phyloP scores from a whole-genome alignment of 192 early-diverging fungal genomes.

The Jimgerdemannia lactiflua region DNA sequence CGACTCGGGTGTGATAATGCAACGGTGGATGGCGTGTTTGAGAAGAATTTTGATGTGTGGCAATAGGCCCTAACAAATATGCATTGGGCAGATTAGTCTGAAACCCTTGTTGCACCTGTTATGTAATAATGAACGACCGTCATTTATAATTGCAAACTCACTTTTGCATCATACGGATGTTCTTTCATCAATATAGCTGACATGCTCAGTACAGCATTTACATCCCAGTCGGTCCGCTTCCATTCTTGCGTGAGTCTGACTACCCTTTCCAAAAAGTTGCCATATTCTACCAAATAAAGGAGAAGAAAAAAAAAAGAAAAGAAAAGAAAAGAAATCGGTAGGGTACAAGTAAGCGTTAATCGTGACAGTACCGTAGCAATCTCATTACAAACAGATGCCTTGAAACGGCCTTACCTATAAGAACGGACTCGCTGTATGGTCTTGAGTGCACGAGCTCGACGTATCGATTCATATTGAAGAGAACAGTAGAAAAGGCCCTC shows the following conservation, averaged over 20 bases:
- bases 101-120: neutral
- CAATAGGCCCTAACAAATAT: conserved; percentile 25
- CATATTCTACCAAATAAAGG: conserved; percentile 17
- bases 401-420: conserved; percentile 26
- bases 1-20: conserved; percentile 33
- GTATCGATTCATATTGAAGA: conserved; percentile 49
- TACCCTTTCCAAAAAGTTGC: conserved; percentile 23
- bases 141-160: conserved; percentile 5
- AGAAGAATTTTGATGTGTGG: conserved; percentile 38
- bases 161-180: conserved; percentile 42
- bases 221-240: conserved; percentile 44
- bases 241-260: conserved; percentile 28
- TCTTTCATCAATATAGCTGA: conserved; percentile 46
- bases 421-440: conserved; percentile 37
- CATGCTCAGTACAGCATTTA: conserved; percentile 44
- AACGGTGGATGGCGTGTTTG: conserved; percentile 40
- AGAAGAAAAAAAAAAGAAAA: neutral
- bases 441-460: conserved; percentile 49
- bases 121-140: neutral
- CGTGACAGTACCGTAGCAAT: no score
- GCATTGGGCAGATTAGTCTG: neutral
- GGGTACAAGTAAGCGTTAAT: neutral
- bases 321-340: neutral
- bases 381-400: neutral
- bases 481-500: conserved; percentile 44